These are phyloP conservation scores for Ajuga chamaepitys DNA, from an alignment of 257 asterid species.

Conservation along the genomic window DNA sequence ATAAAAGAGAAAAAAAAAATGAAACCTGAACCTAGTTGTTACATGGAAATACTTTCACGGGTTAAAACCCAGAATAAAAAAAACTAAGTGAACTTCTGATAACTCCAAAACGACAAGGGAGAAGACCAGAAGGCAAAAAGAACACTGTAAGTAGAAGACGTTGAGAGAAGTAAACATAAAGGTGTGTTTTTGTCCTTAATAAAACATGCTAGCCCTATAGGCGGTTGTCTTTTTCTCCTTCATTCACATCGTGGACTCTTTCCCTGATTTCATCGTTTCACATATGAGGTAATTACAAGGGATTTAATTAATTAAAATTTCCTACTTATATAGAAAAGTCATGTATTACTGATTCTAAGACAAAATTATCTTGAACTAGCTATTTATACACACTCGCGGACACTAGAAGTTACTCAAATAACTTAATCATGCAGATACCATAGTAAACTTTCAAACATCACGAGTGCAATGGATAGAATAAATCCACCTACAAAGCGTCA, in stretches of 20 bases:
- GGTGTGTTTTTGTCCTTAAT: background rate
- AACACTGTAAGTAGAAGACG: no score
- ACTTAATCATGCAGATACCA: background rate
- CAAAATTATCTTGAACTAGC: background rate
- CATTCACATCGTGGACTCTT: background rate
- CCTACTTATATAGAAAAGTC: background rate
- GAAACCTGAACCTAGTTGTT: background rate
- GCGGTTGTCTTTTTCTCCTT: background rate
- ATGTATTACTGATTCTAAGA: background rate
- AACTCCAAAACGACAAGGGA: background rate
- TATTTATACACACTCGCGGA: background rate
- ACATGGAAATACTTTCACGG: background rate
- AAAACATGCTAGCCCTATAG: background rate
- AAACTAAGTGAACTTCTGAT: background rate
- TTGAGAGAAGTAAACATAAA: background rate
- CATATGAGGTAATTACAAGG: background rate
- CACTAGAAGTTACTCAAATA: background rate
- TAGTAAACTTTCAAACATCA: background rate
- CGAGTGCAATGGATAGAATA: background rate
- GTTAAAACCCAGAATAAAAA: background rate
- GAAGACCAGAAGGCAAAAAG: background rate
- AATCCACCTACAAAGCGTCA: slow-evolving; percentile 1
- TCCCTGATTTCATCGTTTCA: background rate
- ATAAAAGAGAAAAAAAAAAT: background rate
- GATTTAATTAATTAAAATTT: background rate